Evolutionary conservation across 345 rosid genomes (phyloP).

Genomic region (Citrus unshiu): DNA sequence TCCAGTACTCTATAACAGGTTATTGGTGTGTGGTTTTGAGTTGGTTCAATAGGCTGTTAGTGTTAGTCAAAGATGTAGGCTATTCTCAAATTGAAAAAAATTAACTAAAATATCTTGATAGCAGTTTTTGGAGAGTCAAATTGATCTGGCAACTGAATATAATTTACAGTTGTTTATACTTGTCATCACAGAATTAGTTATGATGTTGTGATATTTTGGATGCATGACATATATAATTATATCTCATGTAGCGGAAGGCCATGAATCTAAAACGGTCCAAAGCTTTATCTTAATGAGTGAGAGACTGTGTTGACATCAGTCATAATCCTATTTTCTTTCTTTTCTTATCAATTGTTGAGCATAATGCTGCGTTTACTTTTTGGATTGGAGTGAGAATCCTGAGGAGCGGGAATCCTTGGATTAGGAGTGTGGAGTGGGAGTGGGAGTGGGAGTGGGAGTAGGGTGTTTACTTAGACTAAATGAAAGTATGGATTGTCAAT

Average conservation of each 20-base stretch:
- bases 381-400: no score
- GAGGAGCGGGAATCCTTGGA: no score
- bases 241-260: neutral
- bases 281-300: neutral
- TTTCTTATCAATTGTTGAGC: neutral
- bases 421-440: no score
- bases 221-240: neutral
- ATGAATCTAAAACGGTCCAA: neutral
- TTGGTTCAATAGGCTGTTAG: neutral
- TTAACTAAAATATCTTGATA: neutral
- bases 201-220: neutral
- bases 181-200: neutral
- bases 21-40: neutral
- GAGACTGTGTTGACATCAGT: neutral
- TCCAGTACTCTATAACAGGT: neutral
- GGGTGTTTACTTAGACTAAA: no score
- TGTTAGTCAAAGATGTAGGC: neutral
- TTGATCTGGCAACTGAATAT: neutral
- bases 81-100: neutral
- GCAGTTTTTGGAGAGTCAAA: neutral
- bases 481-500: no score
- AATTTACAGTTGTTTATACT: neutral
- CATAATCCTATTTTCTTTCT: neutral
- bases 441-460: no score
- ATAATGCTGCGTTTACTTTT: no score